Percentiles rank a stretch among this genome's conserved stretches.
Evolutionary conservation across 768 basidiomycete species (phyloP).

Genomic region (Saitozyma sp.): DNA sequence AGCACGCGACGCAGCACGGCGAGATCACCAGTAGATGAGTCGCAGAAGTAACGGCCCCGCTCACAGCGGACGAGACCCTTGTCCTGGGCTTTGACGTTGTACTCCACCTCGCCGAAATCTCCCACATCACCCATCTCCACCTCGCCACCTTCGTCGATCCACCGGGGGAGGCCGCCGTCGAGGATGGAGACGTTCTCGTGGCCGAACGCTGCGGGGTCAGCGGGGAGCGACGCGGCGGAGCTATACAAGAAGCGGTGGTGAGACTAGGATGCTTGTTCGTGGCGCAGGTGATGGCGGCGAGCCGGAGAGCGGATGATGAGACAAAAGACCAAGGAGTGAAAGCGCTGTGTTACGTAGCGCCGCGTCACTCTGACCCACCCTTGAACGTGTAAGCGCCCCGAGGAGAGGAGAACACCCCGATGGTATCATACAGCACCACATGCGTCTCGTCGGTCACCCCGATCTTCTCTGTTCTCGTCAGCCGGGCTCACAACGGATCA

Average conservation of each 20-base stretch:
- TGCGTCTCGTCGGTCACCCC: conserved; percentile 74
- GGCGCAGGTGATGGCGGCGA: not conserved
- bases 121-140: conserved; percentile 32
- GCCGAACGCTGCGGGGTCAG: conserved; percentile 63
- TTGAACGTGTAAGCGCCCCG: conserved; percentile 93
- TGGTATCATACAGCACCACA: conserved; percentile 86
- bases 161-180: conserved; percentile 87
- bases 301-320: not conserved
- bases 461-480: conserved; percentile 59
- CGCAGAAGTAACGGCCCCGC: not conserved
- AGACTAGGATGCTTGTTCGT: not conserved
- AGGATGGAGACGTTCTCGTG: conserved; percentile 82
- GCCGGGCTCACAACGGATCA: not conserved
- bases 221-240: no score
- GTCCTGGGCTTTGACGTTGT: conserved; percentile 16
- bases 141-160: conserved; percentile 64
- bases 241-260: not conserved
- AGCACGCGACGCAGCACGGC: not conserved
- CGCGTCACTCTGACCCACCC: conserved; percentile 25
- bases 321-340: no score
- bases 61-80: conserved; percentile 33
- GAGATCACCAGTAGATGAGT: not conserved
- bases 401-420: conserved; percentile 88
- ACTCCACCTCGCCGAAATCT: conserved; percentile 19
- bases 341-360: no score